phyloP scores from a whole-genome alignment of 148 eudicot genomes.

The Diospyros lotus region DNA sequence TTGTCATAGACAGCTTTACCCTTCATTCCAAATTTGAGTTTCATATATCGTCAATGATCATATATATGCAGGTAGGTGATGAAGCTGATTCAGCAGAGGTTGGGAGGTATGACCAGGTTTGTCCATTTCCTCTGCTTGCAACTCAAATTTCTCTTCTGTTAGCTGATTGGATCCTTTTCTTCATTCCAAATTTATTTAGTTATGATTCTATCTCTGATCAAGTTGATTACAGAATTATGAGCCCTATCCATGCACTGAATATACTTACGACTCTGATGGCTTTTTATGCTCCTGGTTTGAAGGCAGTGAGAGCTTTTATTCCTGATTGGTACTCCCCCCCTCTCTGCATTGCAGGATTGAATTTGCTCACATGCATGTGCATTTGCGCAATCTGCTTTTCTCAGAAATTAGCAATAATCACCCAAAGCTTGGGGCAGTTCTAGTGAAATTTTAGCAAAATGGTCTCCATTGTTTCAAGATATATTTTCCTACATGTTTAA shows the following conservation, averaged over 20 bases:
- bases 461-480: neutral
- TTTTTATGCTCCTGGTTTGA: constrained; percentile 9
- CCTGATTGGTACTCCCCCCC: constrained; percentile 8
- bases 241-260: neutral
- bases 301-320: constrained; percentile 6
- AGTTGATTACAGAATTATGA: constrained; percentile 12
- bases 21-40: neutral
- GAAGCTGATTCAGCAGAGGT: constrained; percentile 65
- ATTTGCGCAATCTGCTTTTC: neutral
- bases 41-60: neutral
- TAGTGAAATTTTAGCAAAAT: neutral
- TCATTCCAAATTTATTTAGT: neutral
- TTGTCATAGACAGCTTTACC: neutral
- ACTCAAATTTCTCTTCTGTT: neutral
- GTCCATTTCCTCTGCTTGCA: neutral
- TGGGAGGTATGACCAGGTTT: constrained; percentile 34
- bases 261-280: neutral
- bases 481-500: neutral
- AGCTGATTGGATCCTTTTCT: neutral
- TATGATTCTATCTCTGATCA: neutral
- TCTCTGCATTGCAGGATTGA: neutral
- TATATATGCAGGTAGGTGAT: constrained; percentile 48
- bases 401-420: neutral
- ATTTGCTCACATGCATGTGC: neutral
- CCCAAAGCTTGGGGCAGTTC: neutral